Evolutionary conservation across 192 early-diverging fungal genomes (phyloP), one percentile per base, ranked within the genome.

Genomic region (Coemansia sp.): DNA sequence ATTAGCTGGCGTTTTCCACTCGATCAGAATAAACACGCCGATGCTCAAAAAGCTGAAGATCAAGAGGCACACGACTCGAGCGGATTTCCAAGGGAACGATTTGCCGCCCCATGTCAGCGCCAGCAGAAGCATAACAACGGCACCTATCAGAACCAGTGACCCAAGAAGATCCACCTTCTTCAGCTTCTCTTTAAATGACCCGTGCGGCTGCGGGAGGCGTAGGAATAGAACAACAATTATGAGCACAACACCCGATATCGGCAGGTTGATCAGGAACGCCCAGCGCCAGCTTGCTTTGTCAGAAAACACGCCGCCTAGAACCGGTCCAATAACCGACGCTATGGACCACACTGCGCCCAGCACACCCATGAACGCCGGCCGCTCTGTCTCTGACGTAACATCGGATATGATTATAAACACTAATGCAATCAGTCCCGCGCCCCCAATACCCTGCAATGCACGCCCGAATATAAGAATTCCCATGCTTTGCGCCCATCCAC

Each of bases 261-360:
- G 85, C 53, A 85, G 59, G 57, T 86, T 76, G 30, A 90, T 74
- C 46, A 85, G 84, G 52, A 86, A 81, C 12, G 81, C 85, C 89
- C 89, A 92, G n/a, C 86, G 82, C 90, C 90, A 92, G 4, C 79
- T 81, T 8, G 84, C 61, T 55, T 86, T 74, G 26, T 91, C 88
- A 0, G 86, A 76, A 59, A 92, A 90, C 8, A 84, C 84, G 21
- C 91, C 91, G 46, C 91, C 91, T 30, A 87, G 29, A 3, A 92
- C 61, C 0, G 90, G 90, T 7, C 91, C 91, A 23, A 87, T 66
- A 5, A 90, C 84, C 39, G 84, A 86, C 0, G 89, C 84, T 10
- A 91, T 55, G 0, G 85, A 85, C 64, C 79, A 89, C 33, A 88
- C 80, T 33, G 78, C 85, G 7, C 85, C 84, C 13, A 88, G 66